These are phyloP conservation scores for Erodium trifolium DNA, from an alignment of 441 rosid genomes.

Conservation along the genomic window DNA sequence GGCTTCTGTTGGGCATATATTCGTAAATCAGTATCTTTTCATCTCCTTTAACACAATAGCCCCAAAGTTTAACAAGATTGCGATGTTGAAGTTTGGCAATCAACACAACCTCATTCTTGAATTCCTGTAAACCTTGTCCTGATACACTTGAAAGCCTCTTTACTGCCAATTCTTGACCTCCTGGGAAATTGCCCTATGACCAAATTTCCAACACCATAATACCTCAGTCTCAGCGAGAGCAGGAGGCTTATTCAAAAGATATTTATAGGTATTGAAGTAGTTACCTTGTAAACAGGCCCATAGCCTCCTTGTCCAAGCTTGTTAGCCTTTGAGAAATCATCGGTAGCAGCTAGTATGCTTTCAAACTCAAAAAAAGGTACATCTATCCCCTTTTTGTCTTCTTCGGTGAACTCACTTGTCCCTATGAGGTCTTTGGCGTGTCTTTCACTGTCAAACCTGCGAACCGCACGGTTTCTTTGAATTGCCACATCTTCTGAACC, in stretches of 20 bases:
- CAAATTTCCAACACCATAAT: background rate
- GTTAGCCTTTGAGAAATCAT: slow-evolving; percentile 41
- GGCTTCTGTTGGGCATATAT: slow-evolving; percentile 51
- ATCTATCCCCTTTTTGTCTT: slow-evolving; percentile 38
- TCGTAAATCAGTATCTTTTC: slow-evolving; percentile 49
- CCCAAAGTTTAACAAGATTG: slow-evolving; percentile 54
- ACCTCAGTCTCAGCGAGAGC: background rate
- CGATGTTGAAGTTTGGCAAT: slow-evolving; percentile 62
- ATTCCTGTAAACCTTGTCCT: slow-evolving; percentile 52
- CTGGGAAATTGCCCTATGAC: slow-evolving; percentile 41
- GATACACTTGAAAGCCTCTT: slow-evolving; percentile 48
- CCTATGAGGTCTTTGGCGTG: slow-evolving; percentile 38
- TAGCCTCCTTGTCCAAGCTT: slow-evolving; percentile 58
- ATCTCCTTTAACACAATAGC: slow-evolving; percentile 40
- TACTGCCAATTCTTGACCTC: slow-evolving; percentile 50
- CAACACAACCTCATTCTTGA: slow-evolving; percentile 53
- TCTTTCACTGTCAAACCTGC: slow-evolving; percentile 34
- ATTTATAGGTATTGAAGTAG: background rate
- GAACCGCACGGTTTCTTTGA: slow-evolving; percentile 21
- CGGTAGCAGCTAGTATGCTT: slow-evolving; percentile 43
- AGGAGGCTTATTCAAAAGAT: background rate
- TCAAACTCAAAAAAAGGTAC: slow-evolving; percentile 43
- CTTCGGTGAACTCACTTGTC: slow-evolving; percentile 35
- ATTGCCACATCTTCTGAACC: slow-evolving; percentile 26
- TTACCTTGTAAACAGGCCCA: slow-evolving; percentile 55